Conservation (phyloP, 2,329 filamentous ascomycete genomes). For the Ophiocordyceps polyrhachis-furcata region DNA sequence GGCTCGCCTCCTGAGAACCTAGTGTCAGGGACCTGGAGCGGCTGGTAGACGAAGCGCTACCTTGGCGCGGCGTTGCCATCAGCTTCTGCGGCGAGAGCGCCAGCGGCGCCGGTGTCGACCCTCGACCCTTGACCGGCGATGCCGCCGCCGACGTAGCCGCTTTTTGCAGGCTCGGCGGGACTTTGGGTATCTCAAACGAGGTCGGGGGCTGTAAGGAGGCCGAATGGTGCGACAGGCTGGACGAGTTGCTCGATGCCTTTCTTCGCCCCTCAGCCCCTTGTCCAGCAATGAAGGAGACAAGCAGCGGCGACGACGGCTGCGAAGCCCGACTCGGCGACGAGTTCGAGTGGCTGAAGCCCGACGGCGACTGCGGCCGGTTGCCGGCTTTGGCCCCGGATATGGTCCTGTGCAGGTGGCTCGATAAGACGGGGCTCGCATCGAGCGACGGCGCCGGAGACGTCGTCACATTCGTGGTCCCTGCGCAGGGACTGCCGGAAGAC, state of each 20-base stretch:
- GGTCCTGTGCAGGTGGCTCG: conserved; percentile 63
- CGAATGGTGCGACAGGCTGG: conserved; percentile 64
- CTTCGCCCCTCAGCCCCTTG: conserved; percentile 60
- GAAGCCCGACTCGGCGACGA: conserved; percentile 75
- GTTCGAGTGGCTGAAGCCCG: conserved; percentile 56
- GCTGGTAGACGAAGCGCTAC: conserved; percentile 40
- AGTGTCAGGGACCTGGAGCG: conserved; percentile 80
- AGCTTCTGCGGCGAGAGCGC: conserved; percentile 46
- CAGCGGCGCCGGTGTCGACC: conserved; percentile 28
- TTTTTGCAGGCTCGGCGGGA: conserved; percentile 39
- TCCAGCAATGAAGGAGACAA: conserved; percentile 88
- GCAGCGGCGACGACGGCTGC: conserved; percentile 50
- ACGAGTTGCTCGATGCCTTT: conserved; percentile 83
- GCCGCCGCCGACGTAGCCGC: conserved; percentile 34
- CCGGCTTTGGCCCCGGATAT: conserved; percentile 64
- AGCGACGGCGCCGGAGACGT: conserved; percentile 49
- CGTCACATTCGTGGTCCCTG: conserved; percentile 15
- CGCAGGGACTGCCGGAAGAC: conserved; percentile 24
- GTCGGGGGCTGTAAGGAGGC: conserved; percentile 51
- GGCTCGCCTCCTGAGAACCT: conserved; percentile 81
- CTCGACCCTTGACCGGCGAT: conserved; percentile 38
- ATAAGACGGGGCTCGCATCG: conserved; percentile 70
- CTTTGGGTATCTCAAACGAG: conserved; percentile 53
- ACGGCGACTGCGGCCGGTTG: conserved; percentile 73
- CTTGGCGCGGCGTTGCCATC: conserved; percentile 39